phyloP scores from a whole-genome alignment of 73 alveolate species.

The Tetrahymena borealis region DNA sequence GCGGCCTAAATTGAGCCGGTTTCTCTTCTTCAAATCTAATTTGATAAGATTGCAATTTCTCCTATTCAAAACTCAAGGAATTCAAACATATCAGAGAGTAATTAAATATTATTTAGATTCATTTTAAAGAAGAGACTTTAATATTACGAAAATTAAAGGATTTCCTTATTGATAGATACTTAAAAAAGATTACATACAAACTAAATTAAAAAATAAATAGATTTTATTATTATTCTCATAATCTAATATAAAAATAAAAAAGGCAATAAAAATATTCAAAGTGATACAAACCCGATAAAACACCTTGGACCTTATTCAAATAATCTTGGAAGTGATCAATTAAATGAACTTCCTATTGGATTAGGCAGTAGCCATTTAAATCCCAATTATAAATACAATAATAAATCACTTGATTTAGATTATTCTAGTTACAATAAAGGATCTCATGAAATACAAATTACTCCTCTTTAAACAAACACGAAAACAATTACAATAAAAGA shows the following conservation, averaged over 20 bases:
- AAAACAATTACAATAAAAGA: not conserved
- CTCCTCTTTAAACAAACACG: not conserved
- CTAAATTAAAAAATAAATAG: not conserved
- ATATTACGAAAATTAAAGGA: too few species aligned
- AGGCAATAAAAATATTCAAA: not conserved
- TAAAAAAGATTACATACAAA: too few species aligned
- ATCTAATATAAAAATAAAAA: too few species aligned
- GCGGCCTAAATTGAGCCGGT: not conserved
- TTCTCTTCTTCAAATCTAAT: not conserved
- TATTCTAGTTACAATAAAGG: not conserved
- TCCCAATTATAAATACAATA: not conserved
- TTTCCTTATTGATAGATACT: too few species aligned
- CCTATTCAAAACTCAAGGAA: not conserved
- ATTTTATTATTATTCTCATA: not conserved
- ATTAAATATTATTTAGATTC: too few species aligned
- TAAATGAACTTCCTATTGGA: not conserved
- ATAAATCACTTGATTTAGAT: not conserved
- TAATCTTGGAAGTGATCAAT: not conserved
- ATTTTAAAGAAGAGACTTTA: too few species aligned
- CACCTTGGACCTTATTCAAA: not conserved
- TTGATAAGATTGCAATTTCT: not conserved
- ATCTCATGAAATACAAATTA: not conserved
- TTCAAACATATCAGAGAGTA: not conserved
- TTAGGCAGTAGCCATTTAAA: not conserved
- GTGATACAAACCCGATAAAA: not conserved